Conservation (phyloP, 768 basidiomycete genomes). For the Lactarius tabidus region DNA sequence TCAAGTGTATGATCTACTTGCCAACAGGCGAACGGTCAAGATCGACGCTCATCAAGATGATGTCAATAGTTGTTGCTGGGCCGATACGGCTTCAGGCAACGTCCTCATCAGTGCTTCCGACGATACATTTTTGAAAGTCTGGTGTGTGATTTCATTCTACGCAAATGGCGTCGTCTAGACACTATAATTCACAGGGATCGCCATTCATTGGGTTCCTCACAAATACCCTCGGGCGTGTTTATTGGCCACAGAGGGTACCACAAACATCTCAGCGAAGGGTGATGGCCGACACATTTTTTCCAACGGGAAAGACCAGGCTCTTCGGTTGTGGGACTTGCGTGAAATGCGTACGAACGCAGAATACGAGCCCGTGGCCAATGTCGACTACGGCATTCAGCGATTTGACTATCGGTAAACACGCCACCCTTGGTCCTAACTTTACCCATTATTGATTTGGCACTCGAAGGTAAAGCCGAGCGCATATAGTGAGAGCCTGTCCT, state of each 20-base stretch:
- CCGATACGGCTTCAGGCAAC: conserved; percentile 88
- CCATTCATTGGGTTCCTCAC: conserved; percentile 42
- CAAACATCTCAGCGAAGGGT: conserved; percentile 92
- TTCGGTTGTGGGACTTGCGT: conserved; percentile 90
- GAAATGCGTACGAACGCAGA: conserved; percentile 81
- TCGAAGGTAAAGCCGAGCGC: conserved; percentile 49
- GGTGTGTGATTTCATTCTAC: conserved; percentile 46
- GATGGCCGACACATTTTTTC: conserved; percentile 94
- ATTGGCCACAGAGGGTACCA: conserved; percentile 96
- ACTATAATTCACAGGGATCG: conserved; percentile 41
- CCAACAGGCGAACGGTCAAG: conserved; percentile 72
- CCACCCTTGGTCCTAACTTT: background rate
- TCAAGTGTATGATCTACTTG: conserved; percentile 86
- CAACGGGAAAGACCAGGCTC: conserved; percentile 93
- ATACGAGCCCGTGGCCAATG: conserved; percentile 49
- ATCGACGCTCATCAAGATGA: conserved; percentile 88
- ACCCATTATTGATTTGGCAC: conserved; percentile 51
- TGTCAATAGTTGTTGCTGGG: conserved; percentile 96
- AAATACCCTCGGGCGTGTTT: conserved; percentile 86
- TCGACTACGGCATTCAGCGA: conserved; percentile 50
- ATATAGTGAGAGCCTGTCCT: background rate
- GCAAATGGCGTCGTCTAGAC: background rate
- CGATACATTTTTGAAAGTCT: conserved; percentile 92
- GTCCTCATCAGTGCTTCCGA: conserved; percentile 94
- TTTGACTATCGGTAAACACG: conserved; percentile 80